Percentiles rank a stretch among this genome's conserved stretches.
Evolutionary conservation across 2,329 filamentous ascomycete genomes (phyloP).

Genomic region (Fusarium goolgardi): DNA sequence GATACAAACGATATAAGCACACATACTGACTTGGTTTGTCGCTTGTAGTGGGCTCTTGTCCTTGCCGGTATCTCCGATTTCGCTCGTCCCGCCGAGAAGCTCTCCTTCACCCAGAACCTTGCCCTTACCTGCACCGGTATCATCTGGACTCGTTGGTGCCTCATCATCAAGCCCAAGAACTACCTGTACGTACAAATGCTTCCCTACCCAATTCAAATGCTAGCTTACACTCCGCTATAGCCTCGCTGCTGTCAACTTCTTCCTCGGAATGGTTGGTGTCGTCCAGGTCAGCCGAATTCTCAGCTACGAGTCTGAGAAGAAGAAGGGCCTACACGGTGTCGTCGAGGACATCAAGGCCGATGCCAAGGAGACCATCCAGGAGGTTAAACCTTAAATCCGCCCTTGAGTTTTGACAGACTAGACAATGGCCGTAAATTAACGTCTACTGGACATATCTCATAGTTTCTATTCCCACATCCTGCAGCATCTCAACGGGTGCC

Average conservation of each 20-base stretch:
- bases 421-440: conserved; percentile 3
- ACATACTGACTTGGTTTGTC: conserved; percentile 24
- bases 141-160: conserved; percentile 99
- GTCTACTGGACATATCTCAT: conserved; percentile 14
- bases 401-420: background rate
- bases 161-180: conserved; percentile 96
- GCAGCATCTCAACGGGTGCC: background rate
- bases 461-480: conserved; percentile 6
- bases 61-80: conserved; percentile 93
- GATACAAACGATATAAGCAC: background rate
- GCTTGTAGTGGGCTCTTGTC: conserved; percentile 85
- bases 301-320: conserved; percentile 70
- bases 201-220: background rate
- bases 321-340: conserved; percentile 57
- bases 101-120: conserved; percentile 91
- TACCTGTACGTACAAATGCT: conserved; percentile 71
- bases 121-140: conserved; percentile 90
- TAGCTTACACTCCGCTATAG: conserved; percentile 56
- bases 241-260: conserved; percentile 97
- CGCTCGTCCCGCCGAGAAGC: conserved; percentile 87
- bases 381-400: conserved; percentile 41
- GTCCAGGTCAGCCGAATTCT: conserved; percentile 84
- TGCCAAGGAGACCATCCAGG: conserved; percentile 49
- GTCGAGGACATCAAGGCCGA: conserved; percentile 58
- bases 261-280: conserved; percentile 88